Conservation (phyloP, 441 rosid species). For the Arabidopsis lyrata region DNA sequence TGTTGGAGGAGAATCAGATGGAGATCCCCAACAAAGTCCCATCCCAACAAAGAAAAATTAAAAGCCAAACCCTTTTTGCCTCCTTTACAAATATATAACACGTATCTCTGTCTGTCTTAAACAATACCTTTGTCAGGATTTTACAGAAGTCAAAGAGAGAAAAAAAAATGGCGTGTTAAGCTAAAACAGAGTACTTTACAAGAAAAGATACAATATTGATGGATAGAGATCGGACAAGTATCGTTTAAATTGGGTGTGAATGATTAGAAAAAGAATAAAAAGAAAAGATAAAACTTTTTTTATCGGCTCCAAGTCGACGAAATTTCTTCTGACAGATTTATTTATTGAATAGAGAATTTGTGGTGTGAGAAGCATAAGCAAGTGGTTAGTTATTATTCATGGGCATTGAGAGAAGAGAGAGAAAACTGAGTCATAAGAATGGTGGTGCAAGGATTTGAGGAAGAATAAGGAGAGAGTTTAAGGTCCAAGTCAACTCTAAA, state of each 20-base stretch:
- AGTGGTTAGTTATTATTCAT: slow-evolving; percentile 17
- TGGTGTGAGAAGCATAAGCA: slow-evolving; percentile 16
- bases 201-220: background rate
- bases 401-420: slow-evolving; percentile 2
- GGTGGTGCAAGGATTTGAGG: slow-evolving; percentile 23
- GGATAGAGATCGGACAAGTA: slow-evolving; percentile 25
- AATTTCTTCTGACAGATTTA: background rate
- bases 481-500: slow-evolving; percentile 25
- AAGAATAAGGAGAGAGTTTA: slow-evolving; percentile 11
- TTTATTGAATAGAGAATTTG: background rate
- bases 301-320: slow-evolving; percentile 21
- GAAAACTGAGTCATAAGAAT: slow-evolving; percentile 26
- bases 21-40: slow-evolving; percentile 78
- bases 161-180: slow-evolving; percentile 29
- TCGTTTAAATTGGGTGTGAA: slow-evolving; percentile 41
- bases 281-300: background rate
- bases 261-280: slow-evolving; percentile 4
- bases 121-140: slow-evolving; percentile 10
- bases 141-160: slow-evolving; percentile 17
- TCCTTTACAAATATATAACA: slow-evolving; percentile 10
- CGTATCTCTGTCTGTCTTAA: background rate
- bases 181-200: slow-evolving; percentile 40
- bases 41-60: slow-evolving; percentile 40
- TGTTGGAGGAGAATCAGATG: slow-evolving; percentile 50
- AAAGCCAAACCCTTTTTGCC: background rate